Conservation (phyloP, 2,329 filamentous ascomycete genomes). For the Pseudovirgaria hyperparasitica region DNA sequence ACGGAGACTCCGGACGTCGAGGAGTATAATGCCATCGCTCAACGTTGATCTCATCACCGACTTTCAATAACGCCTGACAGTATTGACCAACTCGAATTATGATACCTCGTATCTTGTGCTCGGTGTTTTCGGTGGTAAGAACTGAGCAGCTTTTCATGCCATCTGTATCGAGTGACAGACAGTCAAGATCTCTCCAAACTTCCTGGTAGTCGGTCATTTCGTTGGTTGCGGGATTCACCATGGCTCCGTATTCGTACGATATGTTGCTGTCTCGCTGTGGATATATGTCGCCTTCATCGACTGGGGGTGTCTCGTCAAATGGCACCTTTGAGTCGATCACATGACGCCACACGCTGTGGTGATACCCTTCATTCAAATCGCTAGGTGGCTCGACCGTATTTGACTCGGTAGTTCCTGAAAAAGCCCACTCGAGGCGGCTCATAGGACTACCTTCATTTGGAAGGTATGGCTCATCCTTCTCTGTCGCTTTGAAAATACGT, state of each 20-base stretch:
- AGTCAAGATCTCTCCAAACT: slow-evolving; percentile 43
- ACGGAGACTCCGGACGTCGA: not conserved
- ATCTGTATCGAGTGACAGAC: slow-evolving; percentile 13
- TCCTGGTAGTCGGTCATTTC: slow-evolving; percentile 49
- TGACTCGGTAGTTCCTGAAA: slow-evolving; percentile 39
- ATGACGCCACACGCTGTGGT: slow-evolving; percentile 40
- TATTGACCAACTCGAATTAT: slow-evolving; percentile 41
- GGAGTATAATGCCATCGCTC: slow-evolving; percentile 45
- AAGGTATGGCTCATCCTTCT: slow-evolving; percentile 4
- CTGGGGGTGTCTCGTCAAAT: slow-evolving; percentile 14
- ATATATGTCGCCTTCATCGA: slow-evolving; percentile 47
- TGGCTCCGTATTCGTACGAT: slow-evolving; percentile 44
- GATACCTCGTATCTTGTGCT: slow-evolving; percentile 30
- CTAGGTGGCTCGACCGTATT: not conserved
- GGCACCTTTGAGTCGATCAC: slow-evolving; percentile 44
- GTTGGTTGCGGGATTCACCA: slow-evolving; percentile 46
- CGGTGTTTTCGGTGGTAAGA: slow-evolving; percentile 16
- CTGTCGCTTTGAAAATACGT: slow-evolving; percentile 32
- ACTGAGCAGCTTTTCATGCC: slow-evolving; percentile 7
- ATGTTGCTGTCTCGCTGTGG: slow-evolving; percentile 7
- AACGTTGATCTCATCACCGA: slow-evolving; percentile 29
- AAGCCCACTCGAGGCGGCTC: slow-evolving; percentile 49
- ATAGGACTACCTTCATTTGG: slow-evolving; percentile 15
- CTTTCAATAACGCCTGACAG: slow-evolving; percentile 44
- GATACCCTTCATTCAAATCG: not conserved